A percentile compares a stretch with the other conserved stretches of the same genome.
Conservation (phyloP, 805 yeast species). For the Candida hungchunana region DNA sequence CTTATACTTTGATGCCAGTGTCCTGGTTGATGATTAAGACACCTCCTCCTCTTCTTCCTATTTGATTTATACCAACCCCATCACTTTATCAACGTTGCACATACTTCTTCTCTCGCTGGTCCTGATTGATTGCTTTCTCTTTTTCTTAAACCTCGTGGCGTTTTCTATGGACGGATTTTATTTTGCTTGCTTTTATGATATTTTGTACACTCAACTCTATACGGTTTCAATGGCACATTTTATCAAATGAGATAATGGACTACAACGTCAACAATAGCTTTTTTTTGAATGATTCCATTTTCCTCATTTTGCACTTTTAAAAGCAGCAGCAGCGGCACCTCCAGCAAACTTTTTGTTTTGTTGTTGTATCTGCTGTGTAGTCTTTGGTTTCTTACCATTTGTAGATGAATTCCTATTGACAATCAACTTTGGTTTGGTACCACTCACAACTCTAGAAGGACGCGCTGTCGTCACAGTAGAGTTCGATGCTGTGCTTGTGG, state of each 20-base stretch:
- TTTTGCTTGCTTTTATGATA: no score
- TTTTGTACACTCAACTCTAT: no score
- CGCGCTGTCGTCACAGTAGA: not conserved
- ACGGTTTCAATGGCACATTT: no score
- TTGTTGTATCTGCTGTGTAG: conserved; percentile 16
- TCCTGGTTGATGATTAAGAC: conserved; percentile 22
- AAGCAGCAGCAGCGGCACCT: conserved; percentile 33
- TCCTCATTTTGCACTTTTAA: conserved; percentile 16
- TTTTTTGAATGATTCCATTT: not conserved
- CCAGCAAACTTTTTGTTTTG: conserved; percentile 29
- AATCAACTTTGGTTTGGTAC: conserved; percentile 1
- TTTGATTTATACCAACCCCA: no score
- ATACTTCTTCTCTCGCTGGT: no score
- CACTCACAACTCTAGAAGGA: not conserved
- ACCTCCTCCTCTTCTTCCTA: no score
- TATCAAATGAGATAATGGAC: no score
- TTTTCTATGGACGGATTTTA: no score
- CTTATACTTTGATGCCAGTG: conserved; percentile 74
- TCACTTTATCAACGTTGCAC: no score
- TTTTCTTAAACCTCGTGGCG: no score
- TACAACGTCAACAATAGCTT: not conserved
- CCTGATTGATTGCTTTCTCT: no score
- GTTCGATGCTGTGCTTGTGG: no score
- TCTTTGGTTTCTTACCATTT: conserved; percentile 12
- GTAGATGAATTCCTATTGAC: conserved; percentile 8